Evolutionary conservation across 306 rosid species (phyloP).

Genomic region (Aeschynomene evenia): DNA sequence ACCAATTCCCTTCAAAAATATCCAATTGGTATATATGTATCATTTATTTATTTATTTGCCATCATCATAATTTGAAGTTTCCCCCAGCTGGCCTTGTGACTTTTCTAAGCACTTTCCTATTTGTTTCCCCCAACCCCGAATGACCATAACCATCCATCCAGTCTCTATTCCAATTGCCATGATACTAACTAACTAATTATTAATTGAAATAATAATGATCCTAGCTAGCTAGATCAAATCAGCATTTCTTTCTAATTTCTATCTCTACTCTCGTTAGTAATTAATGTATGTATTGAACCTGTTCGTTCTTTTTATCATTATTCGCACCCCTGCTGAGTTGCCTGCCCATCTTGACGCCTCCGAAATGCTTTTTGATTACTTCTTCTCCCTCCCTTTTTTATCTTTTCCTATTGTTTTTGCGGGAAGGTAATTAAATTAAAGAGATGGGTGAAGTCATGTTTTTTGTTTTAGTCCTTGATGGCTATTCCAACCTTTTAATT

Average conservation of each 20-base stretch:
- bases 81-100: conserved; percentile 52
- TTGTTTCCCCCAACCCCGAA: conserved; percentile 36
- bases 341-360: conserved; percentile 50
- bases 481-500: conserved; percentile 19
- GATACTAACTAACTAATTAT: no score
- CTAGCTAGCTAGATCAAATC: no score
- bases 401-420: neutral
- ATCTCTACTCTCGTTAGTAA: conserved; percentile 18
- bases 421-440: conserved; percentile 15
- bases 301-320: conserved; percentile 29
- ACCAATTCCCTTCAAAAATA: conserved; percentile 47
- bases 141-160: conserved; percentile 23
- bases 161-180: conserved; percentile 30
- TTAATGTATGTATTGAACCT: conserved; percentile 5
- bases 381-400: neutral
- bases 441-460: conserved; percentile 11
- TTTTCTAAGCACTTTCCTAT: conserved; percentile 13
- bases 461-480: conserved; percentile 24
- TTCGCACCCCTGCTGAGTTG: conserved; percentile 30
- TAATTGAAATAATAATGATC: conserved; percentile 29
- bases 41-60: conserved; percentile 26
- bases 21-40: conserved; percentile 27
- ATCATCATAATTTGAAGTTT: conserved; percentile 32
- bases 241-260: no score
- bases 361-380: conserved; percentile 30